Percentiles rank a stretch among this genome's conserved stretches.
Evolutionary conservation across 805 yeast genomes (phyloP).

Genomic region (Torulaspora indica): DNA sequence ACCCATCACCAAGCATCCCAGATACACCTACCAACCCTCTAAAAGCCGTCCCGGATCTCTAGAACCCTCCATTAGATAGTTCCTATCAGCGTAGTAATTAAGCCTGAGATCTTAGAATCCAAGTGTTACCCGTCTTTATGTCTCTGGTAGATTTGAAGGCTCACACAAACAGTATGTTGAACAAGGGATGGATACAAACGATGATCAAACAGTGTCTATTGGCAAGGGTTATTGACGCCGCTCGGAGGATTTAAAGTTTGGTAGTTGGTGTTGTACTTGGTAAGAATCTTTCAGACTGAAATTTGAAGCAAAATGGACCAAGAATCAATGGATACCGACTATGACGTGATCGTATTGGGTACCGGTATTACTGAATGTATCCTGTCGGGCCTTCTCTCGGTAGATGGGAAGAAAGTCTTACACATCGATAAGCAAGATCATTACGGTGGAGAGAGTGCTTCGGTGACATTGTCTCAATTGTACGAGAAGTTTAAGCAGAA

Average conservation of each 20-base stretch:
- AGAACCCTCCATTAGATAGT: no score
- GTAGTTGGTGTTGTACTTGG: background rate
- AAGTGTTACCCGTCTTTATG: conserved; percentile 2
- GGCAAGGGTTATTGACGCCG: background rate
- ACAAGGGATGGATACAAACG: conserved; percentile 3
- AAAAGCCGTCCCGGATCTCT: background rate
- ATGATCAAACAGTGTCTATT: background rate
- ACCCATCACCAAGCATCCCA: conserved; percentile 3
- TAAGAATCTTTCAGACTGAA: background rate
- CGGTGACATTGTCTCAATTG: conserved; percentile 62
- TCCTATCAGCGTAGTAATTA: no score
- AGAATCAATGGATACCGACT: conserved; percentile 79
- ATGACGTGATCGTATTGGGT: conserved; percentile 95
- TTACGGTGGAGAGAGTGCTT: conserved; percentile 90
- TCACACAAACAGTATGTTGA: conserved; percentile 1
- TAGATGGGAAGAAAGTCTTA: conserved; percentile 96
- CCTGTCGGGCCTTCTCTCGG: conserved; percentile 86
- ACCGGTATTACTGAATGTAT: conserved; percentile 95
- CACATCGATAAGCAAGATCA: conserved; percentile 96
- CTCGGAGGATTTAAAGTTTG: background rate
- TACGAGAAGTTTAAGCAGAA: conserved; percentile 85
- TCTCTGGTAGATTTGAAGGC: background rate
- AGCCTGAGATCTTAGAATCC: background rate
- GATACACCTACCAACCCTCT: background rate
- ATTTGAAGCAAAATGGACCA: conserved; percentile 13